Percentiles rank a stretch among this genome's conserved stretches.
These are phyloP conservation scores for Pseudogymnoascus sp. DNA, from an alignment of 2,329 filamentous ascomycete species.

Conservation along the genomic window DNA sequence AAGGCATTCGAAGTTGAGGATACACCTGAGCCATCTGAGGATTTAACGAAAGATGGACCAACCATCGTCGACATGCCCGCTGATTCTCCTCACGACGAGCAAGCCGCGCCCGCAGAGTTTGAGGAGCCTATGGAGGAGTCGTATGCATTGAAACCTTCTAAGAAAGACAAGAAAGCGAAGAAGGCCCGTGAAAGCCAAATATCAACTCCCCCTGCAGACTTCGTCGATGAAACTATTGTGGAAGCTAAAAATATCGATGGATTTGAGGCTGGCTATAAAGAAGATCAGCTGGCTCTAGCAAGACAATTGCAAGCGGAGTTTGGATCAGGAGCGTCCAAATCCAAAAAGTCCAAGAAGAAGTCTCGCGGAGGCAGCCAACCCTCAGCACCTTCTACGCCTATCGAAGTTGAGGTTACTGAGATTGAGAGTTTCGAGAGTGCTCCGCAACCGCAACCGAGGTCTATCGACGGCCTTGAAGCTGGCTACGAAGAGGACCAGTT, in stretches of 20 bases:
- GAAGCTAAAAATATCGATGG: neutral
- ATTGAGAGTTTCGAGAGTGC: neutral
- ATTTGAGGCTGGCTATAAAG: neutral
- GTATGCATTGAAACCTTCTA: conserved; percentile 16
- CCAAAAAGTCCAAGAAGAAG: conserved; percentile 34
- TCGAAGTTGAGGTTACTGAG: neutral
- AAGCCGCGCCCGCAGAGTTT: neutral
- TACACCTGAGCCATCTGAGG: neutral
- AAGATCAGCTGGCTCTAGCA: neutral
- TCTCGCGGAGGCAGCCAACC: conserved; percentile 1
- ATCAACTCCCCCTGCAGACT: neutral
- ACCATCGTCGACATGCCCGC: neutral
- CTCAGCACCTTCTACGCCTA: neutral
- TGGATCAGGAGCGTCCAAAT: conserved; percentile 10
- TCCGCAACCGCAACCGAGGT: neutral
- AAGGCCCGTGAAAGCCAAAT: conserved; percentile 12
- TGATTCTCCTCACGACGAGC: neutral
- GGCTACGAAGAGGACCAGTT: neutral
- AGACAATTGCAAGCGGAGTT: neutral
- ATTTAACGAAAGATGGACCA: neutral
- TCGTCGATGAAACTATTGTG: neutral
- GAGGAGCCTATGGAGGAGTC: neutral
- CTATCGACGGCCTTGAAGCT: neutral
- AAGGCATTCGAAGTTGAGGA: neutral
- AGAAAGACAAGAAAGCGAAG: conserved; percentile 34